These are phyloP conservation scores for Macaranga tanarius DNA, from an alignment of 441 rosid genomes.

Conservation along the genomic window DNA sequence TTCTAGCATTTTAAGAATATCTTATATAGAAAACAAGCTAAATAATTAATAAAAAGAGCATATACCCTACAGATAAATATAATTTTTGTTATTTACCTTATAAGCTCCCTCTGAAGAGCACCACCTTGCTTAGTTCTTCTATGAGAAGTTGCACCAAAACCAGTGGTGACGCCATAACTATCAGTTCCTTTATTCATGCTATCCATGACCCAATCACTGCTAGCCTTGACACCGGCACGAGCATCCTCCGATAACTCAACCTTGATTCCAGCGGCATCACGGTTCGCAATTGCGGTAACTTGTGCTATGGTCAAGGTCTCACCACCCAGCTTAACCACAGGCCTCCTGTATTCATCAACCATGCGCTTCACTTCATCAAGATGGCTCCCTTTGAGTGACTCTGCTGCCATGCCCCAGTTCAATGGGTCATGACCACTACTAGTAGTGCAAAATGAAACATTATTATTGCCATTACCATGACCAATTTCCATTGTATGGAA, in stretches of 20 bases:
- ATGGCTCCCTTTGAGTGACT: constrained; percentile 60
- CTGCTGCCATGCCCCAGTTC: constrained; percentile 62
- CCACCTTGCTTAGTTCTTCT: constrained; percentile 65
- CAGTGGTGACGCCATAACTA: constrained; percentile 68
- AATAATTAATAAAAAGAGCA: neutral
- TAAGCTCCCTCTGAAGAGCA: constrained; percentile 62
- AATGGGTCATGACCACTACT: constrained; percentile 38
- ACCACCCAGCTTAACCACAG: constrained; percentile 57
- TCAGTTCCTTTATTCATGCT: constrained; percentile 65
- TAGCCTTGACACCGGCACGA: constrained; percentile 57
- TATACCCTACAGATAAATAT: neutral
- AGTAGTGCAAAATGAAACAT: neutral
- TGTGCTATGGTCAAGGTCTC: constrained; percentile 60
- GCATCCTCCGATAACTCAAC: constrained; percentile 63
- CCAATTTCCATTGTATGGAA: constrained; percentile 26
- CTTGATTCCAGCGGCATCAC: constrained; percentile 20
- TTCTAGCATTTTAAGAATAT: neutral
- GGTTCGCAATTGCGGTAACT: constrained; percentile 49
- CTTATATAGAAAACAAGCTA: neutral
- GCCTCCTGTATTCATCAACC: constrained; percentile 58
- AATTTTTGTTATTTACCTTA: constrained; percentile 37
- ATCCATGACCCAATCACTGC: constrained; percentile 75
- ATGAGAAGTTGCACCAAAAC: constrained; percentile 73
- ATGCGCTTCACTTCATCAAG: constrained; percentile 66
- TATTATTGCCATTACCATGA: neutral